These are phyloP conservation scores for Phytophthora niederhauseri DNA, from an alignment of 352 stramenopile species.

Conservation along the genomic window DNA sequence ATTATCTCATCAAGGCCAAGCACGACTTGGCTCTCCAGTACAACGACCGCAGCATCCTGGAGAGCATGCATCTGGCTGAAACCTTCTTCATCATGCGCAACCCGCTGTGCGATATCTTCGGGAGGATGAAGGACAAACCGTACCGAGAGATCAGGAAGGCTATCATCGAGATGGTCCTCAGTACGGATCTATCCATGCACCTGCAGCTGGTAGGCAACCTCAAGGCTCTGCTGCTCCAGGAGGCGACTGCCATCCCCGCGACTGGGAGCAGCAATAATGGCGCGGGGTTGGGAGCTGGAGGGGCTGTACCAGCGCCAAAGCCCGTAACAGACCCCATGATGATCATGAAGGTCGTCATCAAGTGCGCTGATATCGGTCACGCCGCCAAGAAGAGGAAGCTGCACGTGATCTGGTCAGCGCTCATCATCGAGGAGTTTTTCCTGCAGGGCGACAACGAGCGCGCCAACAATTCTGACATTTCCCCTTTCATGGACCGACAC, in stretches of 20 bases:
- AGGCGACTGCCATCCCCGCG: constrained; percentile 2
- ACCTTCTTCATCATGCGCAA: constrained; percentile 84
- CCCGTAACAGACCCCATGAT: constrained; percentile 80
- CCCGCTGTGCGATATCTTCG: constrained; percentile 81
- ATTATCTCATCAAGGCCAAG: constrained; percentile 83
- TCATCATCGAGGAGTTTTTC: constrained; percentile 96
- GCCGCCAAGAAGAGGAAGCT: constrained; percentile 86
- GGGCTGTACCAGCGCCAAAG: constrained; percentile 19
- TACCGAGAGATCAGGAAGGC: constrained; percentile 83
- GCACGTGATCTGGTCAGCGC: constrained; percentile 91
- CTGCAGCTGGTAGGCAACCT: constrained; percentile 79
- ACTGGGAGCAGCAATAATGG: constrained; percentile 26
- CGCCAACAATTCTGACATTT: constrained; percentile 85
- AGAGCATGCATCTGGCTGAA: constrained; percentile 89
- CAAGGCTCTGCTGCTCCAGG: constrained; percentile 58
- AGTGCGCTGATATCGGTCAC: constrained; percentile 88
- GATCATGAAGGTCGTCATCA: constrained; percentile 91
- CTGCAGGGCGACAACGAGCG: constrained; percentile 95
- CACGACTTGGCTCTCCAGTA: constrained; percentile 84
- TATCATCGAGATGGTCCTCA: constrained; percentile 91
- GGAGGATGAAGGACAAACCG: constrained; percentile 77
- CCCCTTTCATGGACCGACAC: constrained; percentile 92
- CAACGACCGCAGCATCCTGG: constrained; percentile 84
- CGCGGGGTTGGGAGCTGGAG: constrained; percentile 11
- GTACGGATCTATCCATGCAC: constrained; percentile 86